Evolutionary conservation across 257 asterid species (phyloP).

Genomic region (Cinchona pubescens): DNA sequence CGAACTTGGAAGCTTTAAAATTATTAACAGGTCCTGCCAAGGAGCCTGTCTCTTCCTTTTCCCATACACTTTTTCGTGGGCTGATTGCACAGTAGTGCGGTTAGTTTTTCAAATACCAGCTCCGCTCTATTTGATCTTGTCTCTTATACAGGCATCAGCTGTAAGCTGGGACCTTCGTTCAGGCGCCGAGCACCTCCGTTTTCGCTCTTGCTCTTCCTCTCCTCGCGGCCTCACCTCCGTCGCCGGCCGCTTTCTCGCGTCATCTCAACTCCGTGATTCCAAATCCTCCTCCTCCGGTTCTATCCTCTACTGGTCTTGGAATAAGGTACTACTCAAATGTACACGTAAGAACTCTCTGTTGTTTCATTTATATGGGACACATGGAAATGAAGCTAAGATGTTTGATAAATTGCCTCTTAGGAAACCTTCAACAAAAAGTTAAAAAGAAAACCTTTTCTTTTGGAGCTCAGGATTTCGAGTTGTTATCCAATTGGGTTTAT

Average conservation of each 20-base stretch:
- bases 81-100: constrained; percentile 49
- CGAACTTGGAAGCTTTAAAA: not conserved
- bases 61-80: too few species aligned
- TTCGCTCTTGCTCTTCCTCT: constrained; percentile 70
- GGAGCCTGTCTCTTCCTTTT: too few species aligned
- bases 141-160: constrained; percentile 78
- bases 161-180: constrained; percentile 88
- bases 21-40: too few species aligned
- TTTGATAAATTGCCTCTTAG: constrained; percentile 26
- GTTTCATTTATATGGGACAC: not conserved
- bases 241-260: constrained; percentile 71
- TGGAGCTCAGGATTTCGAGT: not conserved
- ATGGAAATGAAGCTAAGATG: constrained; percentile 7
- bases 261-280: constrained; percentile 71
- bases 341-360: not conserved
- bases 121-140: constrained; percentile 82
- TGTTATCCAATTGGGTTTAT: not conserved
- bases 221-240: constrained; percentile 65
- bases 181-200: constrained; percentile 67
- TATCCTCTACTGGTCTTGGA: constrained; percentile 80
- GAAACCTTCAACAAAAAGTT: not conserved
- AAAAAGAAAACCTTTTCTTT: not conserved
- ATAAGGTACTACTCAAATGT: constrained; percentile 42
- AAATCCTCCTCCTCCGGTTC: constrained; percentile 66
- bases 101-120: too few species aligned